A percentile compares a stretch with the other conserved stretches of the same genome.
Conservation (phyloP, 2,329 filamentous ascomycete species). For the Blastomyces silverae region DNA sequence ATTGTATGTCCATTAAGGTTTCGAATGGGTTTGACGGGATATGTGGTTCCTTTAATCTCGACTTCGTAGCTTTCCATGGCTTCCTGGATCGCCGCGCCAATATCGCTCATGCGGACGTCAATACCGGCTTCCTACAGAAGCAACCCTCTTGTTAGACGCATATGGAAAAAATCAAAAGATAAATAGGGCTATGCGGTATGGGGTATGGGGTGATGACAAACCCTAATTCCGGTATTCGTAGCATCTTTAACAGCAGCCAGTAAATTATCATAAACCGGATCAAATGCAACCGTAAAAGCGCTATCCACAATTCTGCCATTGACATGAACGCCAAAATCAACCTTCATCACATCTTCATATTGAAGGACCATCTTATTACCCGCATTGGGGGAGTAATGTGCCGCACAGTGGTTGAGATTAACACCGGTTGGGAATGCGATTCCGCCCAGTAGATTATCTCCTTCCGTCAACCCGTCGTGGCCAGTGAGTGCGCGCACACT, state of each 20-base stretch:
- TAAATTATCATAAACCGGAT: constrained; percentile 62
- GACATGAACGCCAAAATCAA: constrained; percentile 65
- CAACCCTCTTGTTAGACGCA: not conserved
- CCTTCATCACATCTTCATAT: constrained; percentile 64
- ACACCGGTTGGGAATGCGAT: constrained; percentile 84
- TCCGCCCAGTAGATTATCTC: constrained; percentile 69
- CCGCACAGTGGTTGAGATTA: constrained; percentile 76
- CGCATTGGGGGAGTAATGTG: constrained; percentile 80
- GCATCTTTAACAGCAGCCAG: constrained; percentile 60
- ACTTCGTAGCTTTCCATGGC: constrained; percentile 91
- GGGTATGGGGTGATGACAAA: constrained; percentile 27
- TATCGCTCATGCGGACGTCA: constrained; percentile 79
- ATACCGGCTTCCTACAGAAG: constrained; percentile 68
- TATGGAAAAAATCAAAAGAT: not conserved
- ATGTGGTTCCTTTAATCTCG: constrained; percentile 69
- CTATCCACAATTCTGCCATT: constrained; percentile 66
- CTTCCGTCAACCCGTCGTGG: constrained; percentile 68
- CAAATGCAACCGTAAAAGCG: constrained; percentile 62
- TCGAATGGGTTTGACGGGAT: constrained; percentile 76
- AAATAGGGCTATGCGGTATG: not conserved
- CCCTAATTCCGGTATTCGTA: constrained; percentile 66
- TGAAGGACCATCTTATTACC: constrained; percentile 69
- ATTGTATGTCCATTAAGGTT: constrained; percentile 90
- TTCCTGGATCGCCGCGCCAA: constrained; percentile 78
- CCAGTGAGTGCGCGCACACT: constrained; percentile 69